phyloP scores from a whole-genome alignment of 2,329 filamentous ascomycete genomes.

The Fusarium musae region DNA sequence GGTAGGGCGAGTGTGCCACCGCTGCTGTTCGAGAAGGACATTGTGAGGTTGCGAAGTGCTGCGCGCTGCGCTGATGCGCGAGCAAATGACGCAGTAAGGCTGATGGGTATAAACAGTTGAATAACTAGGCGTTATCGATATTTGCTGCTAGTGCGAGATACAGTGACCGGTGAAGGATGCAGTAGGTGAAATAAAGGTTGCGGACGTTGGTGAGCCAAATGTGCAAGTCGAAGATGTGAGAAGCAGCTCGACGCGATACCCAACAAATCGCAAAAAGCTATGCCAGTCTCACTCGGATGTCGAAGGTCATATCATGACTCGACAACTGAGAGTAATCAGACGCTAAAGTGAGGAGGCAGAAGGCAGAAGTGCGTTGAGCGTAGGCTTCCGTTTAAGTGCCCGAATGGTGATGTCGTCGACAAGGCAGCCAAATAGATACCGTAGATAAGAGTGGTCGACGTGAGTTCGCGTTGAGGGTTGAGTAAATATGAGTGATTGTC shows the following conservation, averaged over 20 bases:
- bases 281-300: conserved; percentile 43
- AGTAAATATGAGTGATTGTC: conserved; percentile 10
- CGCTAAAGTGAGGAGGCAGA: conserved; percentile 35
- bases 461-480: conserved; percentile 4
- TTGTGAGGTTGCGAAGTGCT: conserved; percentile 52
- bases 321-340: conserved; percentile 25
- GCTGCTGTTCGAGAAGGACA: conserved; percentile 69
- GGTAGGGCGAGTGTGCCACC: conserved; percentile 87
- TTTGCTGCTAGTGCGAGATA: conserved; percentile 16
- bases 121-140: conserved; percentile 14
- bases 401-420: conserved; percentile 22
- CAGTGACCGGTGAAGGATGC: conserved; percentile 16
- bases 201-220: conserved; percentile 16
- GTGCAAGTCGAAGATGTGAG: conserved; percentile 25
- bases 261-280: conserved; percentile 44
- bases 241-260: conserved; percentile 35
- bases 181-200: conserved; percentile 10
- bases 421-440: conserved; percentile 31
- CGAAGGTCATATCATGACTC: conserved; percentile 47
- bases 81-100: conserved; percentile 44
- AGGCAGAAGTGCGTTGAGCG: conserved; percentile 6
- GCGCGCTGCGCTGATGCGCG: conserved; percentile 37
- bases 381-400: conserved; percentile 31
- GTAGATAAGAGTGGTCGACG: conserved; percentile 5
- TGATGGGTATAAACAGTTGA: conserved; percentile 40